Conservation (phyloP, 805 yeast species). For the Yarrowia keelungensis region DNA sequence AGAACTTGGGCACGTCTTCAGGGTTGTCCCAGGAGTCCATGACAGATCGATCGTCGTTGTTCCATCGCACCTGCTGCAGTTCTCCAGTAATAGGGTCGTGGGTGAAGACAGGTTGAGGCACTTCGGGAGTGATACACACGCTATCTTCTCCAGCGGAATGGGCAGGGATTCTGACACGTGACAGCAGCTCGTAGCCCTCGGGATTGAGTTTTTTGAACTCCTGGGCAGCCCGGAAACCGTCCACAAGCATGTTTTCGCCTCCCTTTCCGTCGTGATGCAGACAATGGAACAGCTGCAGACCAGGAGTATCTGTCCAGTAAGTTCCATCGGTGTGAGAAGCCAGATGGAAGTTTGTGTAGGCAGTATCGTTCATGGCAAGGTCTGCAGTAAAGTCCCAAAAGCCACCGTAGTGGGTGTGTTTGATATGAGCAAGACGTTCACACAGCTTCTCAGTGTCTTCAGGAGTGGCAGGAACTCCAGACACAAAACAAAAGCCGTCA, state of each 20-base stretch:
- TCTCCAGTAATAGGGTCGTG: constrained; percentile 58
- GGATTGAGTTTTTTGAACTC: constrained; percentile 57
- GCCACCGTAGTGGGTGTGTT: constrained; percentile 80
- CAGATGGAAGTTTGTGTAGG: constrained; percentile 71
- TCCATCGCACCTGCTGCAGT: constrained; percentile 71
- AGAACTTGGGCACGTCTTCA: constrained; percentile 57
- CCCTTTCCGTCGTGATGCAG: constrained; percentile 66
- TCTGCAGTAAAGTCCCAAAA: constrained; percentile 81
- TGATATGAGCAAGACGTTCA: constrained; percentile 63
- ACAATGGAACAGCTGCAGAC: constrained; percentile 71
- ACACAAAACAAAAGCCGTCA: constrained; percentile 67
- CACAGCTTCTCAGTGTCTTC: constrained; percentile 63
- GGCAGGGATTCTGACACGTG: constrained; percentile 63
- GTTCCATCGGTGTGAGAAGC: constrained; percentile 76
- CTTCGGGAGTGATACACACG: constrained; percentile 65
- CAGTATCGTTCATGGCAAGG: constrained; percentile 70
- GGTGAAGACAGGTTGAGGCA: constrained; percentile 61
- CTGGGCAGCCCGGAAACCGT: constrained; percentile 67
- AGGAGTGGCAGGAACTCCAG: constrained; percentile 65
- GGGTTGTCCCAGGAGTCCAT: constrained; percentile 58
- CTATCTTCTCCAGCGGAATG: constrained; percentile 76
- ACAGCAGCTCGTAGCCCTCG: constrained; percentile 59
- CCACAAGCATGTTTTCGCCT: constrained; percentile 71
- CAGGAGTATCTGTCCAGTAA: constrained; percentile 76
- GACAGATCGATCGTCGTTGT: constrained; percentile 71